Percentiles rank a stretch among this genome's conserved stretches.
These are phyloP conservation scores for Agaricus bisporus DNA, from an alignment of 768 basidiomycete species.

Conservation along the genomic window DNA sequence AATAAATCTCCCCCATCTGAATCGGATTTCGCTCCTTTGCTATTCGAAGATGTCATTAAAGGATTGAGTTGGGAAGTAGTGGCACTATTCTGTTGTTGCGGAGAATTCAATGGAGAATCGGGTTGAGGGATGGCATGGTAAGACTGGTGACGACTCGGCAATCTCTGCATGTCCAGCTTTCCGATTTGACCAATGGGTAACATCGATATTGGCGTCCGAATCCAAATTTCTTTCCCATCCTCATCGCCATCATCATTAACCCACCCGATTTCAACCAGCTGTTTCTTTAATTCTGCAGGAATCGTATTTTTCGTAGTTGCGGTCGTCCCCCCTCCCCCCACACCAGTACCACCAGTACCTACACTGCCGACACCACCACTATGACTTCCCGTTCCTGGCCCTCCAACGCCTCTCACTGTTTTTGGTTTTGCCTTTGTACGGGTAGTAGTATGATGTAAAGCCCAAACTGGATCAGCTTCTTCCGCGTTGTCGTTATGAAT, in stretches of 20 bases:
- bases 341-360: not conserved
- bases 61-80: constrained; percentile 7
- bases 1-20: constrained; percentile 31
- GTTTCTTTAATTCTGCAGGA: constrained; percentile 58
- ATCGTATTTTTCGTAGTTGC: constrained; percentile 42
- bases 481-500: constrained; percentile 23
- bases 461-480: constrained; percentile 16
- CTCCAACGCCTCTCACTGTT: not conserved
- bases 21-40: not conserved
- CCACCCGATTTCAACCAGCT: constrained; percentile 74
- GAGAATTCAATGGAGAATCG: constrained; percentile 18
- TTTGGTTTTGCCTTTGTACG: constrained; percentile 25
- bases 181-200: constrained; percentile 54
- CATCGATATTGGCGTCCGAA: constrained; percentile 60
- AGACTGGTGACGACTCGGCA: constrained; percentile 10
- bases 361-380: no score
- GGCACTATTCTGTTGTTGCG: constrained; percentile 23
- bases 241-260: constrained; percentile 43
- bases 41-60: not conserved
- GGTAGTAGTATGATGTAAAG: constrained; percentile 29
- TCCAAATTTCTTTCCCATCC: constrained; percentile 53
- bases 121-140: not conserved
- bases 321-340: not conserved
- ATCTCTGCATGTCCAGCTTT: constrained; percentile 32
- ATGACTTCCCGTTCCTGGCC: no score